Base-by-base conservation (phyloP, 176 grass and related monocot species). In the Musa itinerans region DNA sequence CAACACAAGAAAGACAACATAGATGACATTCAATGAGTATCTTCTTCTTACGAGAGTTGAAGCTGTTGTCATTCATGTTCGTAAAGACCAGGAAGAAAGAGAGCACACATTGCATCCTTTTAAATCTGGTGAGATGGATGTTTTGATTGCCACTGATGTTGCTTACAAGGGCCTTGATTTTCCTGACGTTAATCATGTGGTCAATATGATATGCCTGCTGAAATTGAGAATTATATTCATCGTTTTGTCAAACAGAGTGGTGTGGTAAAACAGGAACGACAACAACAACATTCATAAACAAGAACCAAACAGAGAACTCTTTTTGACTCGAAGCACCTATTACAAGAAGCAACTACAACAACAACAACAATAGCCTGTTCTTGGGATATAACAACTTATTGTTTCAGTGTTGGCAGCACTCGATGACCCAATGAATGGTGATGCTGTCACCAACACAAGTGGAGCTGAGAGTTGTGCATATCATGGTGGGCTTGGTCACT, bases 31-130 rank as follows among this genome's bases (percentile, higher is more conserved):
- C 94, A 98, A 43, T 52, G 90, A 98, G 76, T 98, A 98, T 59
- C 89, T 98, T 81, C 90, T 98, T 78, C 79, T 93, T 26, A 93
- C 91, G 78, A 90, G 94, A 68, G 90, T 98, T n/a, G 94, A 98
- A 72, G 90, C 88, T 68, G 90, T 91, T 56, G 88, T 90, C 0
- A 84, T 98, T 61, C 95, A 94, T 55, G 95, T 90, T 52, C 86
- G 88, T 29, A 98, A 98, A 78, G 88, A 98, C 83, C 95, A 99
- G 53, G 95, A 99, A 81, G 95, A 99, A 75, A 94, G 95, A 83
- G 81, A 87, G 65, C 66, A 87, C 51, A 90, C 2, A 92, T 99
- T 2, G 80, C 89, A 63, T 89, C 57, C 26, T 94, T 43, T 99
- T 76, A 99, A 94, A 76, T 85, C 74, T 0, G 88, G 88, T 34